Evolutionary conservation across 345 rosid species (phyloP), one percentile per base, ranked within the genome.

Genomic region (Cardamine resedifolia): DNA sequence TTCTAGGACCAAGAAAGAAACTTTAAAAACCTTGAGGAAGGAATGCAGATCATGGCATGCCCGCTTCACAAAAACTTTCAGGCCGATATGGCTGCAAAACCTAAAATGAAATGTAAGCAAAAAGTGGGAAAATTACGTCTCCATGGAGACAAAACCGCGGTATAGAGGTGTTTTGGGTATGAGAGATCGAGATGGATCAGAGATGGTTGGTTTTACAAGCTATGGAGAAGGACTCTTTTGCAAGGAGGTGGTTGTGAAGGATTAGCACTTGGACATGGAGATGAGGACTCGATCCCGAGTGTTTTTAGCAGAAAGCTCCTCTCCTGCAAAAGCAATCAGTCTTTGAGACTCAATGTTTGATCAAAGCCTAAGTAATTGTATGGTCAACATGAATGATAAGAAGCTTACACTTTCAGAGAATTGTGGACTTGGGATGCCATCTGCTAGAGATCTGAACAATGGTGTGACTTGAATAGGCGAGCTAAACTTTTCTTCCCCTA

Each of bases 371-470:
- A 23, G 41, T 58, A 11, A 11, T 1, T 33, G 19, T 33, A 24
- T 30, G 9, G 12, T 55, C 10, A 67, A 39, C 30, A 14, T 6
- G 52, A 11, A 55, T 30, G 31, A 24, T 45, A 28, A 64, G 44
- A 30, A 64, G 83, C 96, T 88, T 82, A 95, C 99, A 82, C 97
- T 95, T 87, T 91, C 97, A 60, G 97, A 91, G 81, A 95, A 95
- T 48, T 86, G 87, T 75, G 97, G 99, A 72, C 96, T 95, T 76
- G 97, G 97, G 71, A 95, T 90, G 49, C 92, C 93, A 11, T 96
- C 99, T 68, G 97, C 97, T 75, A 95, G 75, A 70, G 99, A 87
- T 80, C 96, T 90, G 96, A 95, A 95, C 70, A 95, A 65, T 27
- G 99, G 99, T 27, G 97, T 95, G 58, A 90, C 92, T 38, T 85